A percentile compares a stretch with the other conserved stretches of the same genome.
Evolutionary conservation across 2,329 filamentous ascomycete genomes (phyloP).

Genomic region (Purpureocillium lavendulum): DNA sequence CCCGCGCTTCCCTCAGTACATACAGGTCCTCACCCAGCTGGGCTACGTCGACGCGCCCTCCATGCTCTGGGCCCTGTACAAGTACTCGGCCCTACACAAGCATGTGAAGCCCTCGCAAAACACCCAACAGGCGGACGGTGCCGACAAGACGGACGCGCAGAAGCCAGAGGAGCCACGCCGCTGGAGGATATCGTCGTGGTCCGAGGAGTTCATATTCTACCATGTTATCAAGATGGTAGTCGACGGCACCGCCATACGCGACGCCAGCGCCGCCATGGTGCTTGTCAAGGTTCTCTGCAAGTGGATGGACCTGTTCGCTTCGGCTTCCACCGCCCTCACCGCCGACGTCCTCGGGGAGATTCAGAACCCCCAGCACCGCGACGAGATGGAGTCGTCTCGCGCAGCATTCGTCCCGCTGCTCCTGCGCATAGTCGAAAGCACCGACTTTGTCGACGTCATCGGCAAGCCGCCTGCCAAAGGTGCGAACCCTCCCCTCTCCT

Average conservation of each 20-base stretch:
- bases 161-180: slow-evolving; percentile 18
- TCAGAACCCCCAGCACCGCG: slow-evolving; percentile 33
- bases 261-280: slow-evolving; percentile 38
- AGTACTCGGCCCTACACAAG: slow-evolving; percentile 45
- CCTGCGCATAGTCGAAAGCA: slow-evolving; percentile 53
- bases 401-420: slow-evolving; percentile 58
- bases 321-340: slow-evolving; percentile 38
- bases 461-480: slow-evolving; percentile 44
- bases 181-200: slow-evolving; percentile 49
- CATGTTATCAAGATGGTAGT: slow-evolving; percentile 83
- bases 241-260: slow-evolving; percentile 38
- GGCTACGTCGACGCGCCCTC: slow-evolving; percentile 45
- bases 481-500: slow-evolving; percentile 20
- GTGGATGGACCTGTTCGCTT: slow-evolving; percentile 52
- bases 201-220: slow-evolving; percentile 90
- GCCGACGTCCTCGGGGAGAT: slow-evolving; percentile 38
- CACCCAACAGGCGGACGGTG: slow-evolving; percentile 2
- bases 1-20: slow-evolving; percentile 49
- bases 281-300: slow-evolving; percentile 41
- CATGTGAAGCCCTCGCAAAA: slow-evolving; percentile 5
- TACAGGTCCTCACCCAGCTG: slow-evolving; percentile 44
- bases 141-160: slow-evolving; percentile 2
- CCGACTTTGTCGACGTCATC: slow-evolving; percentile 43
- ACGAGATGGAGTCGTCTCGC: slow-evolving; percentile 53
- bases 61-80: slow-evolving; percentile 46